phyloP scores from a whole-genome alignment of 225 moss, liverwort and hornwort genomes.

The Polytrichum commune region DNA sequence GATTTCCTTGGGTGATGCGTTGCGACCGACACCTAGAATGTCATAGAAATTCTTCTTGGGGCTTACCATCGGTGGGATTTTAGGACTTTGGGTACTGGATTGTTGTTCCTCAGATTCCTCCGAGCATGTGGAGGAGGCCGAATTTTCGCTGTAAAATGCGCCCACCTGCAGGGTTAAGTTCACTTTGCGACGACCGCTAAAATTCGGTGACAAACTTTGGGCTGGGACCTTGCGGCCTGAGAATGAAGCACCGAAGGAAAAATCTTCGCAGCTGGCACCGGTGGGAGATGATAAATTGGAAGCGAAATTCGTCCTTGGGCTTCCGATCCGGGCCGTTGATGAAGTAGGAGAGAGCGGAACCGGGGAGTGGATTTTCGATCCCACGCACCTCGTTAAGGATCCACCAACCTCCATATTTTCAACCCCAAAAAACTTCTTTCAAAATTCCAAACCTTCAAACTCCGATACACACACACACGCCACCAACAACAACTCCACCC shows the following conservation, averaged over 20 bases:
- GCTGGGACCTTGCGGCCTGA: conserved; percentile 1
- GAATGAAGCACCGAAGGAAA: background rate
- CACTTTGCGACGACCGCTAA: background rate
- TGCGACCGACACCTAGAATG: conserved; percentile 2
- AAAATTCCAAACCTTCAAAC: too few species aligned
- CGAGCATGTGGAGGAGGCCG: background rate
- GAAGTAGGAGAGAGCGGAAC: too few species aligned
- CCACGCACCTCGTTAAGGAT: too few species aligned
- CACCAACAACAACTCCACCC: too few species aligned
- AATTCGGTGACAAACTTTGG: conserved; percentile 2
- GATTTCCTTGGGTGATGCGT: conserved; percentile 6
- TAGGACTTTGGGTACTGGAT: conserved; percentile 1
- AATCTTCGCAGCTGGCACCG: background rate
- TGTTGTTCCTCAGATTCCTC: background rate
- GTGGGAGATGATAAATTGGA: background rate
- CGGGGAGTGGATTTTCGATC: too few species aligned
- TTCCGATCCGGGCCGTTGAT: too few species aligned
- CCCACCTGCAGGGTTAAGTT: conserved; percentile 2
- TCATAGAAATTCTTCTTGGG: conserved; percentile 6
- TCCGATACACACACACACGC: too few species aligned
- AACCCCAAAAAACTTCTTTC: too few species aligned
- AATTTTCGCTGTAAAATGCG: conserved; percentile 2
- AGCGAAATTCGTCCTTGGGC: too few species aligned
- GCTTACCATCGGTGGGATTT: background rate
- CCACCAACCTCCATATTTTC: too few species aligned